A percentile compares a stretch with the other conserved stretches of the same genome.
Evolutionary conservation across 306 rosid genomes (phyloP).

Genomic region (Quercus cerris): DNA sequence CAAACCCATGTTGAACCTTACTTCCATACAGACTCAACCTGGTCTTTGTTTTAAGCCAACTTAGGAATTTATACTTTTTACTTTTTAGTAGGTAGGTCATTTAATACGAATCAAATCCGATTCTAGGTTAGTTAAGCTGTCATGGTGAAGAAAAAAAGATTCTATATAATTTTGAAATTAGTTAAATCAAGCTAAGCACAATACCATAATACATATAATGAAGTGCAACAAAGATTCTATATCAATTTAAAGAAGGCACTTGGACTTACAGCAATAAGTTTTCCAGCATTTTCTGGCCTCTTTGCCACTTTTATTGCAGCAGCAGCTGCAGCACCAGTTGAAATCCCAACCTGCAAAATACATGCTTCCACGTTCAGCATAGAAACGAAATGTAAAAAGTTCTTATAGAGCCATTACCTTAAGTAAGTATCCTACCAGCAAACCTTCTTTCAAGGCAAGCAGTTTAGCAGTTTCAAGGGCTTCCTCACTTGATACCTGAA

Average conservation of each 20-base stretch:
- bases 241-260: constrained; percentile 6
- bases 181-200: not conserved
- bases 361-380: not conserved
- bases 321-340: constrained; percentile 88
- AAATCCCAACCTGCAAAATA: constrained; percentile 67
- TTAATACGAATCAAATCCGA: too few relatives aligned
- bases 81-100: too few relatives aligned
- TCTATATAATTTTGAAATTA: not conserved
- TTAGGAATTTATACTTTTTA: too few relatives aligned
- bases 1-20: too few relatives aligned
- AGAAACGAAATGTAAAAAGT: not conserved
- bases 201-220: not conserved
- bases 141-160: too few relatives aligned
- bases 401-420: not conserved
- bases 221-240: not conserved
- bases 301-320: constrained; percentile 73
- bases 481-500: constrained; percentile 63
- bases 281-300: constrained; percentile 73
- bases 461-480: constrained; percentile 66
- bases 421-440: constrained; percentile 45
- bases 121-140: too few relatives aligned
- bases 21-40: too few relatives aligned
- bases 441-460: constrained; percentile 78
- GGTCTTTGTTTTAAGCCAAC: too few relatives aligned
- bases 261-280: constrained; percentile 65